A percentile compares a stretch with the other conserved stretches of the same genome.
These are phyloP conservation scores for Isabelozyma rhagii DNA, from an alignment of 805 yeast species.

Conservation along the genomic window DNA sequence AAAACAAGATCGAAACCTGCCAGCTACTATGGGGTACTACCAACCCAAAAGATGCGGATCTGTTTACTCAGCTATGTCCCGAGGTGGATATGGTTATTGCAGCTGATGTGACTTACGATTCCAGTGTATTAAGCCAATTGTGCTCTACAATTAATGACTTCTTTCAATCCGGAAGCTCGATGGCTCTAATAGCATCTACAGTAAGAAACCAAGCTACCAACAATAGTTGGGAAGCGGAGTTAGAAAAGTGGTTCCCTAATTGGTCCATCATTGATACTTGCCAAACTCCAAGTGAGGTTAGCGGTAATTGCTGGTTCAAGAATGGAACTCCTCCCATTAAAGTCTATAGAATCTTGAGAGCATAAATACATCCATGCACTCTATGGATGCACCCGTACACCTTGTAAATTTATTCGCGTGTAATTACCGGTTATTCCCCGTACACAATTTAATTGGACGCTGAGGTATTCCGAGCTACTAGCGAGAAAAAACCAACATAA, in stretches of 20 bases:
- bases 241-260: conserved; percentile 14
- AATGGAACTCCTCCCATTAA: conserved; percentile 12
- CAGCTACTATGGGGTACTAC: conserved; percentile 57
- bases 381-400: not conserved
- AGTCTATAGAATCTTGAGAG: not conserved
- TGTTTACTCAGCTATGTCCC: conserved; percentile 30
- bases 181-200: conserved; percentile 67
- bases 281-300: not conserved
- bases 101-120: conserved; percentile 88
- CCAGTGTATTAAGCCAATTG: conserved; percentile 53
- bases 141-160: conserved; percentile 46
- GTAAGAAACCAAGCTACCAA: conserved; percentile 52
- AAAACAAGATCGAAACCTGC: conserved; percentile 13
- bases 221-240: conserved; percentile 26
- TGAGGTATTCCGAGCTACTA: conserved; percentile 9
- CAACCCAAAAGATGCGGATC: conserved; percentile 27
- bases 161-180: conserved; percentile 20
- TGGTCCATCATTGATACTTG: not conserved
- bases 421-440: not conserved
- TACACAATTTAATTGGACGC: conserved; percentile 8
- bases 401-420: not conserved
- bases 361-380: not conserved
- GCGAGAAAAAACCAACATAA: conserved; percentile 1
- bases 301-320: conserved; percentile 15
- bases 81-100: conserved; percentile 58